These are phyloP conservation scores for Salvia splendens DNA, from an alignment of 257 asterid genomes.

Conservation along the genomic window DNA sequence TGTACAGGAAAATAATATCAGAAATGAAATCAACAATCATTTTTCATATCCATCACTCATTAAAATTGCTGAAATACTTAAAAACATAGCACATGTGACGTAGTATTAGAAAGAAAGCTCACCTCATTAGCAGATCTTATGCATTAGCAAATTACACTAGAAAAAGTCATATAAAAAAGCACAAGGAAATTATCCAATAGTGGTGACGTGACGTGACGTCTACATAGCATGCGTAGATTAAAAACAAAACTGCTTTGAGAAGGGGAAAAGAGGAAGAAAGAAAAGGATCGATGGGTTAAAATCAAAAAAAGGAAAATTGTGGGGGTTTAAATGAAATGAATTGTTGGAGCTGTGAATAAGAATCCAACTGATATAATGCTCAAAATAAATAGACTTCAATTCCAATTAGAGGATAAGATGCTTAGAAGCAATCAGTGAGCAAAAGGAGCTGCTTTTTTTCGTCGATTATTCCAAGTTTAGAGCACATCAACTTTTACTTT, in stretches of 20 bases:
- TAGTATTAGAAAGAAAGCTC: conserved; percentile 19
- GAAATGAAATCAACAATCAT: neutral
- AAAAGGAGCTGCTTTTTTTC: conserved; percentile 33
- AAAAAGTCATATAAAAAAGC: neutral
- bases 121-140: conserved; percentile 44
- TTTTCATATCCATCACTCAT: neutral
- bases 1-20: neutral
- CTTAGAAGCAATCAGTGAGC: conserved; percentile 51
- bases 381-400: conserved; percentile 35
- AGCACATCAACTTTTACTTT: conserved; percentile 36
- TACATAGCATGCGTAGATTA: conserved; percentile 42
- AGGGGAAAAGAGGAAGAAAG: neutral
- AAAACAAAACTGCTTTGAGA: conserved; percentile 28
- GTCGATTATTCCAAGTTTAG: conserved; percentile 45
- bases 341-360: conserved; percentile 64
- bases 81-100: neutral
- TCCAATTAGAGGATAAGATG: conserved; percentile 48
- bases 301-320: conserved; percentile 29
- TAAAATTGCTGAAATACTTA: neutral
- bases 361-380: conserved; percentile 72
- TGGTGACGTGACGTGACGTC: conserved; percentile 37
- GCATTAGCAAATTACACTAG: too few species aligned
- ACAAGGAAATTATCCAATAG: conserved; percentile 38
- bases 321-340: conserved; percentile 48
- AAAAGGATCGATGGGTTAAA: conserved; percentile 9